Evolutionary conservation across 1,284 basidiomycete species (phyloP), one percentile per base, ranked within the genome.

Genomic region (Ustilago vetiveriae): DNA sequence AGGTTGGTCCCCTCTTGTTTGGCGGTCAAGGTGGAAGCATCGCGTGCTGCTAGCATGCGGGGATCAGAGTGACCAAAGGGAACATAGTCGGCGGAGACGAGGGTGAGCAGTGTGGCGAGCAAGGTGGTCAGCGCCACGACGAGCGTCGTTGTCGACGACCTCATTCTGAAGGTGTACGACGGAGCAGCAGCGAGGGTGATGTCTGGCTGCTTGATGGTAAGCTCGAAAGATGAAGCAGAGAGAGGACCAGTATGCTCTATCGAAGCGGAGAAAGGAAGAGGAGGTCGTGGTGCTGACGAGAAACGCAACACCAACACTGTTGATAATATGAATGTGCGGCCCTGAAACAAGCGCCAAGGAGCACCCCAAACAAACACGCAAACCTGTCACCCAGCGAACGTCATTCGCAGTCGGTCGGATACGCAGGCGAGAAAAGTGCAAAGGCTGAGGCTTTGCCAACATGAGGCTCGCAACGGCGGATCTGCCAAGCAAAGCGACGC

Each of bases 21-120:
- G 14, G 62, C 55, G 44, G 59, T 64, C 26, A 45, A 19, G 11
- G 71, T 74, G 2, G 67, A 70, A 2, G 71, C 71, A 55, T 74
- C 71, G 33, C 71, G 71, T 10, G 26, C n/a, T 0, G 10, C 14
- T 8, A 57, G 38, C 6, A 10, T 29, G 40, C 24, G 32, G 4
- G 38, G 26, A 2, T 26, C 9, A 16, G 35, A 17, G 32, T 62
- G 51, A 8, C 54, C 51, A 6, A 60, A 59, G 19, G 48, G 37
- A 4, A 55, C 45, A n/a, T 50, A 37, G 13, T 51, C 43, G 27
- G 48, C 50, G 4, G 37, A 32, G 11, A 36, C 43, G 23, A 49
- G 47, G 9, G 47, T 14, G n/a, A 49, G 35, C 11, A 53, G 39
- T 6, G 46, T 23, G 14, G 52, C 19, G n/a, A 62, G 21, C 3